These are phyloP conservation scores for Lasiodiplodia sp. DNA, from an alignment of 2,329 filamentous ascomycete species.

Conservation along the genomic window DNA sequence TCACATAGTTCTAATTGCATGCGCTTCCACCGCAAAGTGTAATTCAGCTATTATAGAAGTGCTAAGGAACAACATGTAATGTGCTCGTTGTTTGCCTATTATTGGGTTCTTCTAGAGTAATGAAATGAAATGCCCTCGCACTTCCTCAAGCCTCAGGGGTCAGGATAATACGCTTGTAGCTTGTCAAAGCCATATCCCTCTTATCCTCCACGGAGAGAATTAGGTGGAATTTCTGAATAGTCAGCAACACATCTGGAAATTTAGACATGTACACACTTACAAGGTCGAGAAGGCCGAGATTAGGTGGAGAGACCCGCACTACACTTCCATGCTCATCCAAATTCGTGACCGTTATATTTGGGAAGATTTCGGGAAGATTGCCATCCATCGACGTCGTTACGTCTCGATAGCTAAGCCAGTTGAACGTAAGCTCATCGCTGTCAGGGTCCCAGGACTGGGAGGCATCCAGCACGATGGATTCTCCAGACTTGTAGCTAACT, in stretches of 20 bases:
- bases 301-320: constrained; percentile 9
- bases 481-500: constrained; percentile 23
- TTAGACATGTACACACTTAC: constrained; percentile 4
- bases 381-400: background rate
- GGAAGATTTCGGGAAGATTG: background rate
- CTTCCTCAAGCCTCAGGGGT: background rate
- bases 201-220: constrained; percentile 29
- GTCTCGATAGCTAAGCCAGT: constrained; percentile 33
- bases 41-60: too few species aligned
- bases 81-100: too few species aligned
- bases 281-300: constrained; percentile 9
- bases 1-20: too few species aligned
- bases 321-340: constrained; percentile 5
- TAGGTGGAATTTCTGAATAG: constrained; percentile 28
- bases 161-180: constrained; percentile 28
- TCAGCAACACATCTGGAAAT: background rate
- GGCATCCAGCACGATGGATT: constrained; percentile 32
- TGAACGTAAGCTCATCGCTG: constrained; percentile 31
- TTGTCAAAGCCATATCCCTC: constrained; percentile 29
- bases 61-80: too few species aligned
- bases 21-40: too few species aligned
- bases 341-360: constrained; percentile 14
- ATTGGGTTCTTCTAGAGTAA: too few species aligned
- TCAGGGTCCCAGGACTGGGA: constrained; percentile 34
- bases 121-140: too few species aligned